A percentile compares a stretch with the other conserved stretches of the same genome.
Evolutionary conservation across 257 asterid species (phyloP).

Genomic region (Solanum paucissectum): DNA sequence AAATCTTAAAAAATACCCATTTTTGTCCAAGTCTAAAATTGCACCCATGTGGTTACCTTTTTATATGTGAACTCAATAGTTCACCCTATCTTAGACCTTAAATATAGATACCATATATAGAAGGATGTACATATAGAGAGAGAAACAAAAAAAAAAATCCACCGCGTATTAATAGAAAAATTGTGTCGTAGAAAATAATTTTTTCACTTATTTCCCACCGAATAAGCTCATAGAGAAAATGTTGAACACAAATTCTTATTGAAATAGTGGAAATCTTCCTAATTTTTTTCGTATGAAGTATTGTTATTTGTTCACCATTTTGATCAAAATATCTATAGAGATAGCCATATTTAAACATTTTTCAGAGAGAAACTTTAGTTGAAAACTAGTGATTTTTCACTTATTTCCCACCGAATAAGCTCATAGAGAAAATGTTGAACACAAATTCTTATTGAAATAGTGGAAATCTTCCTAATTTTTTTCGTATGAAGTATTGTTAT

Average conservation of each 20-base stretch:
- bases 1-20: neutral
- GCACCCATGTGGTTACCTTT: neutral
- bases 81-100: neutral
- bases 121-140: neutral
- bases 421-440: neutral
- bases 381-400: neutral
- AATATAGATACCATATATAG: neutral
- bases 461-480: no score
- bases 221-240: neutral
- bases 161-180: neutral
- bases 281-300: neutral
- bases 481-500: neutral
- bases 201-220: no score
- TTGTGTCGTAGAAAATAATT: no score
- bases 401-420: no score
- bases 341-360: no score
- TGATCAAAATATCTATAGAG: no score
- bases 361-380: neutral
- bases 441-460: neutral
- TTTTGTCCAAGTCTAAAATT: neutral
- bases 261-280: no score
- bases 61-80: neutral
- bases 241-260: neutral
- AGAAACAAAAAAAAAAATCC: neutral
- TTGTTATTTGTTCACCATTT: neutral